Base-by-base conservation (phyloP, 495 filamentous ascomycete species). In the Polyplosphaeria fusca region DNA sequence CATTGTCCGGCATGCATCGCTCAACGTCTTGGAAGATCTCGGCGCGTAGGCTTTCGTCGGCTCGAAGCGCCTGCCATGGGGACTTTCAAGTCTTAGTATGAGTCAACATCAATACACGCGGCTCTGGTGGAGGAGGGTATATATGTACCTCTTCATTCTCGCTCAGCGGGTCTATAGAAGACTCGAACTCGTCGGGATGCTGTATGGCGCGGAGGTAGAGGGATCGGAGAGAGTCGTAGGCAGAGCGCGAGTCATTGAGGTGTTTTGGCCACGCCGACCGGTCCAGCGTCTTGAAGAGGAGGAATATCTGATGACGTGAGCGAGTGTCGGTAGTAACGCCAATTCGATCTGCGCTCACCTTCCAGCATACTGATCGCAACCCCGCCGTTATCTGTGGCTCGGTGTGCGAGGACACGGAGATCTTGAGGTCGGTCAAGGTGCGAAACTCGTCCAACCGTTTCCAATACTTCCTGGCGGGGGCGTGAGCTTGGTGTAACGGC, bases 21-120 rank as follows among this genome's bases (percentile, higher is more conserved):
- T 91, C 87, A 32, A 99, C 88, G 75, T 99, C 93, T 71, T 97
- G 93, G n/a, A 85, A 76, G 26, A 99, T 97, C 64, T 99, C 93
- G 38, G 82, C 82, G 58, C 92, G 82, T 7, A 93, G 76, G 35
- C 82, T 76, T 69, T 96, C 89, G 69, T 97, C 94, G 47, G 83
- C 80, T 42, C 89, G 87, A 39, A 92, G 75, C 14, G 82, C 82
- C 68, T 86, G 82, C 91, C 92, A 97, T 13, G 92, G 93, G 53
- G 92, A 96, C 89, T 92, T 69, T 53, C 32, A 58, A 57, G 54
- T 58, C 70, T 76, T 73, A 71, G 73, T 78, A 74, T 43, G 64
- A 42, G 69, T 73, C 67, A 71, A 70, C 32, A 58, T 39, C 18
- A 11, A 30, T 46, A 46, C 40, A 45, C 68, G 50, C 24, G 50